These are phyloP conservation scores for Chrysopogon serrulatus DNA, from an alignment of 176 grass and related monocot species.

Conservation along the genomic window DNA sequence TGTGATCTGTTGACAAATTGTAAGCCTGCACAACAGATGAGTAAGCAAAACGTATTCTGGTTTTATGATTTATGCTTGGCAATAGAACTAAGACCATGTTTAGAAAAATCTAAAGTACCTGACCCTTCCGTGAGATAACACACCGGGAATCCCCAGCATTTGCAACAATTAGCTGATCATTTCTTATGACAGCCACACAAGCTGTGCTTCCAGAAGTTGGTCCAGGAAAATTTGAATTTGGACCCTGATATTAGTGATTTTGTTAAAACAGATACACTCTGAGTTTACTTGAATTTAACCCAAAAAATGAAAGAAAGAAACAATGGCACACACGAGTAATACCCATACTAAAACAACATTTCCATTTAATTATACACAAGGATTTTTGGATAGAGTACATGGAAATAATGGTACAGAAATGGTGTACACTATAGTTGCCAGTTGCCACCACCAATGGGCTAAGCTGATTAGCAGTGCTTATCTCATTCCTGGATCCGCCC, in stretches of 20 bases:
- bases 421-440: background rate
- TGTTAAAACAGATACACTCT: constrained; percentile 12
- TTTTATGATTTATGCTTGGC: constrained; percentile 13
- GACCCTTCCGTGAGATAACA: constrained; percentile 92
- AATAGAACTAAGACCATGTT: background rate
- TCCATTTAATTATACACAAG: background rate
- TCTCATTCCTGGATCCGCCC: background rate
- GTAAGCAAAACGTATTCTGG: background rate
- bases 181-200: constrained; percentile 91
- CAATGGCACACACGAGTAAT: background rate
- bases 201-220: constrained; percentile 92
- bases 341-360: background rate
- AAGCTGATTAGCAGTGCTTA: background rate
- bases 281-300: constrained; percentile 1
- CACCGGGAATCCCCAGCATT: constrained; percentile 98
- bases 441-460: background rate
- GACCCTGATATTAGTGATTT: constrained; percentile 48
- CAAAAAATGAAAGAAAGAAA: background rate
- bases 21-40: constrained; percentile 48
- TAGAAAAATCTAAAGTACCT: constrained; percentile 35
- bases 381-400: background rate
- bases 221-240: constrained; percentile 71
- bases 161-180: constrained; percentile 81
- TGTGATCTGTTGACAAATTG: constrained; percentile 92
- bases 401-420: background rate